Conservation (phyloP, 768 basidiomycete species). For the Russula abietina region DNA sequence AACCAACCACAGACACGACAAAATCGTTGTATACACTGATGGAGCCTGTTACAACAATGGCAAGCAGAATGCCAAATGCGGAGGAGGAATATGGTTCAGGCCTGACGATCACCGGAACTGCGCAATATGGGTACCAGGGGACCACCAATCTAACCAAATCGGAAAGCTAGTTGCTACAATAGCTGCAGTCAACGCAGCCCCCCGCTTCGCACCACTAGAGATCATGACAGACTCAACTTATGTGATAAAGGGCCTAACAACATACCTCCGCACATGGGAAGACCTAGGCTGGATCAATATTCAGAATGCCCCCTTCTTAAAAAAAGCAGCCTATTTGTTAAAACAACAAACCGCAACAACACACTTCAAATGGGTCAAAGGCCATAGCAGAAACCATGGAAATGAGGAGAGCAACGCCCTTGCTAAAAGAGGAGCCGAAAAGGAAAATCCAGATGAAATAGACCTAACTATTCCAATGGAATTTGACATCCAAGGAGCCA, state of each 20-base stretch:
- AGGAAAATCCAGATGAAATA: too few relatives aligned
- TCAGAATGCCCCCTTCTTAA: neutral
- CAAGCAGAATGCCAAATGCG: constrained; percentile 20
- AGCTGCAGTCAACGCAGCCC: fast-evolving
- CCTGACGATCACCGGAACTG: neutral
- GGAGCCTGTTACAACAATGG: constrained; percentile 24
- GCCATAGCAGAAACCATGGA: too few relatives aligned
- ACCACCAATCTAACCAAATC: neutral
- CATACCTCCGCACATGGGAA: neutral
- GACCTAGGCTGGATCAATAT: neutral
- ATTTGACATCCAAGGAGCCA: too few relatives aligned
- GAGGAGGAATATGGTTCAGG: constrained; percentile 19
- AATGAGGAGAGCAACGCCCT: too few relatives aligned
- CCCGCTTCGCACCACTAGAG: neutral
- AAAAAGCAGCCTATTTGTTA: neutral
- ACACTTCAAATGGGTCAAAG: neutral
- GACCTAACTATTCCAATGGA: too few relatives aligned
- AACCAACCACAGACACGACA: too few relatives aligned
- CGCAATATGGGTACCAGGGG: neutral
- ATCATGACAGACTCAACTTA: neutral
- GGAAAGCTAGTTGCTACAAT: neutral
- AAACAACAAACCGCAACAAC: neutral
- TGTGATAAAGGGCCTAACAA: neutral
- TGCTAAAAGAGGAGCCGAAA: too few relatives aligned
- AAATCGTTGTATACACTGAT: neutral